These are phyloP conservation scores for Capniomyces stellatus DNA, from an alignment of 371 early-diverging fungal genomes.

Conservation along the genomic window DNA sequence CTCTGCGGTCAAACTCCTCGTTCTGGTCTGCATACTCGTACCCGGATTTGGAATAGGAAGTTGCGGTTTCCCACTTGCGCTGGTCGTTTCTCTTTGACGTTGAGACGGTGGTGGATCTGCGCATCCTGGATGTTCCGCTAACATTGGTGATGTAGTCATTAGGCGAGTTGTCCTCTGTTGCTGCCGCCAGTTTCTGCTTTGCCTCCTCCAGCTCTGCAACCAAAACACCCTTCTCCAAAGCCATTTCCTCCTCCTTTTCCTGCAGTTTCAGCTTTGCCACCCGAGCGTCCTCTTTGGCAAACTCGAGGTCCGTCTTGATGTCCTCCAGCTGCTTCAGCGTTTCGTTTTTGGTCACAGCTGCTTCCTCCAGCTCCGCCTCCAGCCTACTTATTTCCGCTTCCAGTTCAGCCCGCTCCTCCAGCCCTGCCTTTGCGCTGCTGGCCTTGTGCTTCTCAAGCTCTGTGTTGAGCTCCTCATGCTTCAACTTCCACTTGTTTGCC, in stretches of 20 bases:
- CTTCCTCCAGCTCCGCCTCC: background rate
- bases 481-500: conserved; percentile 22
- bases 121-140: too few relatives aligned
- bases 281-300: too few relatives aligned
- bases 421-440: conserved; percentile 7
- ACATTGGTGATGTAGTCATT: too few relatives aligned
- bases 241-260: background rate
- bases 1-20: background rate
- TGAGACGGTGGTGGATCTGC: background rate
- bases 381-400: conserved; percentile 7
- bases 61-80: conserved; percentile 3
- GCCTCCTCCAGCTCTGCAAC: background rate
- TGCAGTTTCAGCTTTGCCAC: background rate
- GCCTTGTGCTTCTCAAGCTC: conserved; percentile 25
- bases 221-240: background rate
- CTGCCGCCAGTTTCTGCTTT: background rate
- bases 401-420: conserved; percentile 9
- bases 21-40: background rate
- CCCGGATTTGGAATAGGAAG: background rate
- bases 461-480: conserved; percentile 11
- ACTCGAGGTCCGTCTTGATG: background rate
- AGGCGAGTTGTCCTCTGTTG: background rate
- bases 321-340: conserved; percentile 14
- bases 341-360: conserved; percentile 7
- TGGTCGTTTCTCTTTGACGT: background rate